Base-by-base conservation (phyloP, 768 basidiomycete genomes). In the Rickenella mellea region DNA sequence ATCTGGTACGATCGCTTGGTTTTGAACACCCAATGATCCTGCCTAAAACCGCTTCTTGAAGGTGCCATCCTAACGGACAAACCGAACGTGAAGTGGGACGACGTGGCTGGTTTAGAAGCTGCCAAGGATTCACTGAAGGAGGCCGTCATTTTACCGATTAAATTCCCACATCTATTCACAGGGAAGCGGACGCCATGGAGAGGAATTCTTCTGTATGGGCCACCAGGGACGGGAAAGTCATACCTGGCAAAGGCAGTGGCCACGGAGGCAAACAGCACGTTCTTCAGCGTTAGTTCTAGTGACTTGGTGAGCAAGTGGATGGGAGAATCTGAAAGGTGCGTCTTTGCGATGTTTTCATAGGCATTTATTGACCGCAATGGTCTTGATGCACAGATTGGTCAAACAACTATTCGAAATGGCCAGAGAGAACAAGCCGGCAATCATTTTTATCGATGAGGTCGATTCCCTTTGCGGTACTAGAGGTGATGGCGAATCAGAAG, bases 231-330 rank as follows among this genome's bases (percentile, higher is more conserved):
- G 8, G 96, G 96, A 11, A 99, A 99, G 67, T 87, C 83, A 31
- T 98, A 83, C 58, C 74, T 99, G 31, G 96, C 96, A 2, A 99
- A 99, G 61, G 96, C 96, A 0, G 96, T 99, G 19, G 96, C 96
- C 14, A 99, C 96, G 11, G 96, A 99, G 63, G 92, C 96, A 41
- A 97, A 98, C 67, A 92, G 92, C 61, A 97, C 94, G 7, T 99
- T 99, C 72, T 98, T 94, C 67, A 89, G 84, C 50, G 91, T 99
- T 47, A 90, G 86, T 55, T 91, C 88, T 19, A 83, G 82, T 58
- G 96, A 98, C 56, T 70, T 99, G 42, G 96, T 98, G 42, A 93
- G 90, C 62, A 99, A 98, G 61, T 99, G 96, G 96, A 96, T 98
- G 67, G 96, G 96, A 45, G 96, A 99, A 62, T 93, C 90, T 4